Conservation (phyloP, 116 monocot genomes). For the Iris pallida region DNA sequence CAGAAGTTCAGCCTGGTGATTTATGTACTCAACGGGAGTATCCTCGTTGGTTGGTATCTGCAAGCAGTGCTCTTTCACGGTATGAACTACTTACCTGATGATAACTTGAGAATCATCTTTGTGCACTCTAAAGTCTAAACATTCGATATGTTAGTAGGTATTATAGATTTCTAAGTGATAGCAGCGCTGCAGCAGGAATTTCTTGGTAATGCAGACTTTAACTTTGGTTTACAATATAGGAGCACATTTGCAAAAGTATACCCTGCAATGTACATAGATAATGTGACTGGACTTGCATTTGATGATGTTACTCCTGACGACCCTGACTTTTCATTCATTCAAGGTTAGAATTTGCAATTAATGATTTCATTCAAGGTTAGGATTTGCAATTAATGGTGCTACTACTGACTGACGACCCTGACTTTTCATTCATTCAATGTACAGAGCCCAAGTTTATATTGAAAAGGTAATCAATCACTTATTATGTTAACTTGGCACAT, state of each 20-base stretch:
- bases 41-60: conserved; percentile 83
- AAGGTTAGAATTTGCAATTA: conserved; percentile 33
- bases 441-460: no score
- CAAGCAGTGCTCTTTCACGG: conserved; percentile 74
- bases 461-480: background rate
- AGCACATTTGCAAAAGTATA: conserved; percentile 77
- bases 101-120: no score
- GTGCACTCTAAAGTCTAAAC: no score
- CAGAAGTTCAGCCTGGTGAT: conserved; percentile 66
- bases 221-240: conserved; percentile 21
- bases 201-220: background rate
- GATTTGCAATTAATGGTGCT: conserved; percentile 85
- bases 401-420: conserved; percentile 77
- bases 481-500: background rate
- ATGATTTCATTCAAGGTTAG: conserved; percentile 4
- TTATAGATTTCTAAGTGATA: no score
- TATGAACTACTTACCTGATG: background rate
- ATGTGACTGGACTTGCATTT: conserved; percentile 85
- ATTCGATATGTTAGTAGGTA: no score
- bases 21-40: conserved; percentile 89
- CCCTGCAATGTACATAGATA: conserved; percentile 94
- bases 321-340: conserved; percentile 76
- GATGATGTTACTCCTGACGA: conserved; percentile 84
- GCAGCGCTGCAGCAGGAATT: no score
- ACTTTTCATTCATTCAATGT: conserved; percentile 35